phyloP scores from a whole-genome alignment of 139 green algal species.

The Picochlorum costavermella region DNA sequence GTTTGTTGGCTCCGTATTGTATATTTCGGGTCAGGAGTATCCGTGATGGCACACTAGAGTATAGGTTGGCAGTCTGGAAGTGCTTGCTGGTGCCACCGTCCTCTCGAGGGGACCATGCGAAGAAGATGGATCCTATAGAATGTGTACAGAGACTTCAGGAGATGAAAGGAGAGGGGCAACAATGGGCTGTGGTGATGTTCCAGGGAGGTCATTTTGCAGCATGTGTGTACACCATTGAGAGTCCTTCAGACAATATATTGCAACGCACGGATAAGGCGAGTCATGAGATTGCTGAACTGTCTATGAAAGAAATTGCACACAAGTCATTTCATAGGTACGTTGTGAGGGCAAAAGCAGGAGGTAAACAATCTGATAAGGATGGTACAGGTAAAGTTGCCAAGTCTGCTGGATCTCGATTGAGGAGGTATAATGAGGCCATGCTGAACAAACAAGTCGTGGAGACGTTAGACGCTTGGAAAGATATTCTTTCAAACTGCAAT shows the following conservation, averaged over 20 bases:
- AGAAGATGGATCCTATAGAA: conserved; percentile 14
- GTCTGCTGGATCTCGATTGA: conserved; percentile 71
- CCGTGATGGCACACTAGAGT: conserved; percentile 22
- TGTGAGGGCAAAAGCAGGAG: conserved; percentile 61
- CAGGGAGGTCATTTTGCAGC: conserved; percentile 69
- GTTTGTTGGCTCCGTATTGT: background rate
- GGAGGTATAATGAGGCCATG: conserved; percentile 79
- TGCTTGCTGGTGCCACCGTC: conserved; percentile 39
- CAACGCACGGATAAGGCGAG: background rate
- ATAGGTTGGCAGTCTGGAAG: conserved; percentile 52
- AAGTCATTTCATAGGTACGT: conserved; percentile 85
- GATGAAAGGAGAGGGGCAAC: conserved; percentile 15
- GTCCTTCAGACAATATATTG: background rate
- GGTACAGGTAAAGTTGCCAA: conserved; percentile 68
- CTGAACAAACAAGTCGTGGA: conserved; percentile 54
- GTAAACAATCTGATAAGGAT: conserved; percentile 82
- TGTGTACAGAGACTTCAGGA: conserved; percentile 28
- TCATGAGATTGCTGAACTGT: background rate
- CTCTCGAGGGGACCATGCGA: too few relatives aligned
- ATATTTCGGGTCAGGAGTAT: conserved; percentile 12
- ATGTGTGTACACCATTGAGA: conserved; percentile 42
- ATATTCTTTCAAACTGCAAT: conserved; percentile 25
- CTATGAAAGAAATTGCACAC: conserved; percentile 42
- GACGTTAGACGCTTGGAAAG: conserved; percentile 47
- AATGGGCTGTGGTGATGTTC: conserved; percentile 36